A percentile compares a stretch with the other conserved stretches of the same genome.
Evolutionary conservation across 2,329 filamentous ascomycete species (phyloP).

Genomic region (Talaromyces amestolkiae): DNA sequence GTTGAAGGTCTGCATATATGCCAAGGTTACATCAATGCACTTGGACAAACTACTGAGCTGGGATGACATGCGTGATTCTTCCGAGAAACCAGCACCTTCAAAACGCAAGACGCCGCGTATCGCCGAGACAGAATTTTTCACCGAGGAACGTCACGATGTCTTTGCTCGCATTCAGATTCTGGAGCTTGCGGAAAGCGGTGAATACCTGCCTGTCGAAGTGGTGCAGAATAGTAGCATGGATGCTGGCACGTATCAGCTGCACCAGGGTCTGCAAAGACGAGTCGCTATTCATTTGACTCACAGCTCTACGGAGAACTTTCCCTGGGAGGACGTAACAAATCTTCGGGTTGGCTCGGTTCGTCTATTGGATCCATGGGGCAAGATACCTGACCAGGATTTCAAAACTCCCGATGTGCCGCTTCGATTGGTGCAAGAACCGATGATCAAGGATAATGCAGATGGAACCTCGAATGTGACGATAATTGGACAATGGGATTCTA

Average conservation of each 20-base stretch:
- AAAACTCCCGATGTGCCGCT: conserved; percentile 72
- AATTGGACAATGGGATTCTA: conserved; percentile 95
- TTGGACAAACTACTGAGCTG: conserved; percentile 95
- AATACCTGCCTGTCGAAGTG: conserved; percentile 90
- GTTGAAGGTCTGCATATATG: conserved; percentile 85
- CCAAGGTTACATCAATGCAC: conserved; percentile 87
- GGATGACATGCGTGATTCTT: conserved; percentile 92
- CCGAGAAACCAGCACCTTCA: conserved; percentile 52
- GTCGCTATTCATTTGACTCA: conserved; percentile 87
- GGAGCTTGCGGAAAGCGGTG: conserved; percentile 85
- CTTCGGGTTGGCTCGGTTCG: conserved; percentile 78
- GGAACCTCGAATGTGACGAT: conserved; percentile 84
- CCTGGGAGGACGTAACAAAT: conserved; percentile 79
- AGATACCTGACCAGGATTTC: conserved; percentile 73
- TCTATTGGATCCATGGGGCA: conserved; percentile 79
- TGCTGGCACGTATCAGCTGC: conserved; percentile 86
- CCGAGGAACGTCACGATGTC: conserved; percentile 89
- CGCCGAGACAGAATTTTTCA: conserved; percentile 87
- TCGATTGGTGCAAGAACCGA: conserved; percentile 72
- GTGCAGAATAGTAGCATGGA: conserved; percentile 81
- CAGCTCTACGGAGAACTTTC: conserved; percentile 80
- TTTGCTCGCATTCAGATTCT: conserved; percentile 84
- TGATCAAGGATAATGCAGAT: conserved; percentile 81
- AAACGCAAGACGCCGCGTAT: conserved; percentile 66
- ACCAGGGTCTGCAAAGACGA: conserved; percentile 88